Conservation (phyloP, 2,329 filamentous ascomycete species). For the Thielaviopsis ethacetica region DNA sequence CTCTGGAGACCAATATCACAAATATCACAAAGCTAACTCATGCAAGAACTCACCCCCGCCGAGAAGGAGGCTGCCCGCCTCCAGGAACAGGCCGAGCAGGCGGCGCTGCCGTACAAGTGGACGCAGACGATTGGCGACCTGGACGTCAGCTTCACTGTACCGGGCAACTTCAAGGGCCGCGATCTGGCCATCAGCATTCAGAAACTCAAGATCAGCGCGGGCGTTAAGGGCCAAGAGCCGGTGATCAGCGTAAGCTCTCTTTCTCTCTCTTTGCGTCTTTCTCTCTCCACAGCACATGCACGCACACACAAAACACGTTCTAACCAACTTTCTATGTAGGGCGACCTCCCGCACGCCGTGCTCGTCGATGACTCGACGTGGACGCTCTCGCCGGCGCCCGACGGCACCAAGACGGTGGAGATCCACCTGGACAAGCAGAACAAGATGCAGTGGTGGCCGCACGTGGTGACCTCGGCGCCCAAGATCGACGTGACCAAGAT, state of each 20-base stretch:
- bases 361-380: conserved; percentile 79
- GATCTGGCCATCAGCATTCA: conserved; percentile 75
- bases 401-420: conserved; percentile 53
- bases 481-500: conserved; percentile 94
- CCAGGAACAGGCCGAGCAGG: conserved; percentile 76
- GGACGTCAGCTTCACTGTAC: conserved; percentile 62
- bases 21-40: background rate
- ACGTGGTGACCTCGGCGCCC: conserved; percentile 73
- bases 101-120: conserved; percentile 91
- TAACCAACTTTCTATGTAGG: conserved; percentile 38
- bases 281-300: background rate
- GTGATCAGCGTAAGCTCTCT: conserved; percentile 55
- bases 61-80: conserved; percentile 43
- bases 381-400: conserved; percentile 60
- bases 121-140: conserved; percentile 81
- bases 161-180: conserved; percentile 66
- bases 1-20: no score
- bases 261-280: background rate
- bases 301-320: background rate
- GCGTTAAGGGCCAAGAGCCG: conserved; percentile 74
- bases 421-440: conserved; percentile 91
- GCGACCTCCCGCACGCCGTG: conserved; percentile 67
- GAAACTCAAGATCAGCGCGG: conserved; percentile 61
- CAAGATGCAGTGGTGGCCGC: conserved; percentile 97
- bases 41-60: conserved; percentile 35